phyloP scores from a whole-genome alignment of 1,284 basidiomycete genomes.

The Ganoderma sp. region DNA sequence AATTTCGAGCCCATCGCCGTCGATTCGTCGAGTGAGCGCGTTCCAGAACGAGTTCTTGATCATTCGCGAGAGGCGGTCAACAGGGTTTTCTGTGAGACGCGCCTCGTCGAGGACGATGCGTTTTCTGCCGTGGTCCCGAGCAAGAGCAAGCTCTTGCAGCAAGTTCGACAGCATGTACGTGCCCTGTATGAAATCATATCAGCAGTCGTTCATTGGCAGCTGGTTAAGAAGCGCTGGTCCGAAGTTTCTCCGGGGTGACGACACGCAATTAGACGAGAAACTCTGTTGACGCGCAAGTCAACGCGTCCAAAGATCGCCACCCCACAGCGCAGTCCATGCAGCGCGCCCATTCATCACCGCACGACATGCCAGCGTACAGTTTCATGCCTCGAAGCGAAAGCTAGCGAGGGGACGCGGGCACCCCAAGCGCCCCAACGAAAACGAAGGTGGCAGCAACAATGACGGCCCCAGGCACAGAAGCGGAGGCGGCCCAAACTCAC shows the following conservation, averaged over 20 bases:
- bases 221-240: not conserved
- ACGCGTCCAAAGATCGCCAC: slow-evolving; percentile 23
- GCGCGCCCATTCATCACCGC: not conserved
- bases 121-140: slow-evolving; percentile 93
- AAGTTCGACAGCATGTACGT: slow-evolving; percentile 99
- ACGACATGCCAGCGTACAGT: not conserved
- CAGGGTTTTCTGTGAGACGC: slow-evolving; percentile 95
- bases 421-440: not conserved
- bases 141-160: slow-evolving; percentile 97
- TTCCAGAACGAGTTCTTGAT: slow-evolving; percentile 99
- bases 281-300: not conserved
- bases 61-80: slow-evolving; percentile 96
- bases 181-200: slow-evolving; percentile 59
- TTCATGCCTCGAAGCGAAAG: not conserved
- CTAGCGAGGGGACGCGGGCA: not conserved
- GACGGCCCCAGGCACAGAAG: not conserved
- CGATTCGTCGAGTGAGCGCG: slow-evolving; percentile 94
- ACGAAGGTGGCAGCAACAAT: not conserved
- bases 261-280: slow-evolving; percentile 21
- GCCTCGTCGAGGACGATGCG: slow-evolving; percentile 98
- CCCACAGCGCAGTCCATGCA: slow-evolving; percentile 21
- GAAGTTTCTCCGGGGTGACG: not conserved
- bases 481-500: slow-evolving; percentile 52
- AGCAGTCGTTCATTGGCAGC: slow-evolving; percentile 5
- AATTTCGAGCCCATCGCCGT: slow-evolving; percentile 95